Evolutionary conservation across 495 filamentous ascomycete species (phyloP).

Genomic region (Neurospora sp.): DNA sequence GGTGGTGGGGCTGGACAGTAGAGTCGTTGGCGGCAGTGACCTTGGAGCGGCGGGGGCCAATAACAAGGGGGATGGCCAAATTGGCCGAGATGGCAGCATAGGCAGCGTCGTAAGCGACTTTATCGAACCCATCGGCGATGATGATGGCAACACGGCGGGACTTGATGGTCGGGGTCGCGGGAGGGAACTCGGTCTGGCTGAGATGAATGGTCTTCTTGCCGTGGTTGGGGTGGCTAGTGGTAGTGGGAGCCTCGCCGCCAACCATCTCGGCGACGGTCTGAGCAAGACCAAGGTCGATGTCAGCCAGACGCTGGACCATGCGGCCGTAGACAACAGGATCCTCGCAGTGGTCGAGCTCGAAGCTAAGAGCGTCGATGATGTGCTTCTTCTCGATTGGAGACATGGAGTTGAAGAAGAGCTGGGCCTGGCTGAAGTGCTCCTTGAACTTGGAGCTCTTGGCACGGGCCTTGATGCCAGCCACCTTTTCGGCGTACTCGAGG

Average conservation of each 20-base stretch:
- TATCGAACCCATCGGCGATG: conserved; percentile 73
- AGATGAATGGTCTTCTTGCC: conserved; percentile 54
- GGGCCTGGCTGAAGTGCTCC: conserved; percentile 66
- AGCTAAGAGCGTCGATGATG: conserved; percentile 57
- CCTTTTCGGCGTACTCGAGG: conserved; percentile 53
- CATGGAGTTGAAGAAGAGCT: conserved; percentile 74
- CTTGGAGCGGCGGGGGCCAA: conserved; percentile 50
- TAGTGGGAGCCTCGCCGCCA: conserved; percentile 50
- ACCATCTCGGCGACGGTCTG: conserved; percentile 59
- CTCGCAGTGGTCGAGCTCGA: conserved; percentile 86
- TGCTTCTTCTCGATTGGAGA: conserved; percentile 60
- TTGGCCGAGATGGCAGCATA: conserved; percentile 50
- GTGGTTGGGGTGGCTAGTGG: conserved; percentile 47
- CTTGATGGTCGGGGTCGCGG: conserved; percentile 52
- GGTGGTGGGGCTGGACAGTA: conserved; percentile 63
- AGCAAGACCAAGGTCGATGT: conserved; percentile 65
- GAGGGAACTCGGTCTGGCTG: conserved; percentile 58
- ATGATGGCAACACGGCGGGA: conserved; percentile 69
- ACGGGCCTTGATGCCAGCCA: conserved; percentile 61
- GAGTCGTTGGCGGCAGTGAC: conserved; percentile 50
- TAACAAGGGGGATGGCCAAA: conserved; percentile 60
- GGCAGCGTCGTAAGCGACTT: conserved; percentile 50
- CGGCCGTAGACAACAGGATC: conserved; percentile 71
- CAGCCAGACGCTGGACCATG: conserved; percentile 57
- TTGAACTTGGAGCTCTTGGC: conserved; percentile 66